Percentiles rank a stretch among this genome's conserved stretches.
Conservation (phyloP, 2,329 filamentous ascomycete species). For the Penicillium paneum region DNA sequence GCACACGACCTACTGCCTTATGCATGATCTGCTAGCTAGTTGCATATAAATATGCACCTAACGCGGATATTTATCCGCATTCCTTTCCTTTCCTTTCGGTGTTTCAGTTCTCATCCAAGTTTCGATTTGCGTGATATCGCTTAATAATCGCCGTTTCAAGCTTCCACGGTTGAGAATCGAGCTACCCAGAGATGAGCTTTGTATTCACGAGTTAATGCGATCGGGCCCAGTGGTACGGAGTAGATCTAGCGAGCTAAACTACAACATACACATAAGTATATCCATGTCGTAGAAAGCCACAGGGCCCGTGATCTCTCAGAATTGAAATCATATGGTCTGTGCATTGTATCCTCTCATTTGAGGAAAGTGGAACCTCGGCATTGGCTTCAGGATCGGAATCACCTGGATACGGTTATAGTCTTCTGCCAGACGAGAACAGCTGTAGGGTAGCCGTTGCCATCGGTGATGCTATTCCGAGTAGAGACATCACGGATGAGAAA, state of each 20-base stretch:
- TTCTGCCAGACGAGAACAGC: background rate
- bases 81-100: no score
- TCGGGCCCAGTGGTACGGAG: no score
- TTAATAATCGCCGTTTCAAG: background rate
- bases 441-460: no score
- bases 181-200: background rate
- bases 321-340: no score
- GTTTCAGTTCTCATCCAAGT: background rate
- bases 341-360: no score
- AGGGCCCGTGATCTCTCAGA: no score
- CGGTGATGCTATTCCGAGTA: background rate
- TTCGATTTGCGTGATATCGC: background rate
- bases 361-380: no score
- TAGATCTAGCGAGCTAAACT: no score
- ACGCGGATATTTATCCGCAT: background rate
- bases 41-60: background rate
- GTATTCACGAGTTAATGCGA: background rate
- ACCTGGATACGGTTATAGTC: background rate
- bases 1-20: background rate
- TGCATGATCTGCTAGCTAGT: background rate
- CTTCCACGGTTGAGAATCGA: no score
- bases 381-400: background rate
- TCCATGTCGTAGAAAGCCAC: no score
- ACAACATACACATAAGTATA: no score
- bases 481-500: background rate